Percentiles rank a stretch among this genome's conserved stretches.
phyloP scores from a whole-genome alignment of 495 filamentous ascomycete genomes.

The Aspergillus carlsbadensis region DNA sequence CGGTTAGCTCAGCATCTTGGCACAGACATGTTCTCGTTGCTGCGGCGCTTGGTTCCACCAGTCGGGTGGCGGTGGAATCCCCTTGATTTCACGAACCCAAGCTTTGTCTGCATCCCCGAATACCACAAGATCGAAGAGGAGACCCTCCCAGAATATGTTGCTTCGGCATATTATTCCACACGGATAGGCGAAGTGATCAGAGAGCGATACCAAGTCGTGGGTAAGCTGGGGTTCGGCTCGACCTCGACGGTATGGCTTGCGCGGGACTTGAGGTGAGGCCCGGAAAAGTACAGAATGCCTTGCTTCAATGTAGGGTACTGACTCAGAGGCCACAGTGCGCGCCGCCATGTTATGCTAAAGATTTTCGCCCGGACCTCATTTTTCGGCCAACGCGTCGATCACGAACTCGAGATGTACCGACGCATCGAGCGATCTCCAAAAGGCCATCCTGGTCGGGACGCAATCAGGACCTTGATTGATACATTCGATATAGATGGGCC shows the following conservation, averaged over 20 bases:
- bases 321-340: not conserved
- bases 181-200: not conserved
- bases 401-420: conserved; percentile 35
- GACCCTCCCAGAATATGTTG: conserved; percentile 2
- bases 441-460: conserved; percentile 24
- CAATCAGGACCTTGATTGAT: conserved; percentile 28
- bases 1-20: too few relatives aligned
- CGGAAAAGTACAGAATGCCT: too few relatives aligned
- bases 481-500: conserved; percentile 33
- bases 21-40: not conserved
- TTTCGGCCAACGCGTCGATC: conserved; percentile 25
- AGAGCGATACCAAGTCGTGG: not conserved
- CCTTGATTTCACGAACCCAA: conserved; percentile 2
- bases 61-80: conserved; percentile 7
- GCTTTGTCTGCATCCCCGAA: conserved; percentile 4
- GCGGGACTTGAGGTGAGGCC: not conserved
- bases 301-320: too few relatives aligned
- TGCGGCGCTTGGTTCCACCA: not conserved
- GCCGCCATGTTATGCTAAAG: conserved; percentile 22
- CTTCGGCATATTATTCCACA: not conserved
- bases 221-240: not conserved
- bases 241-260: not conserved
- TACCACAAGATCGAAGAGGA: conserved; percentile 5
- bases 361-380: conserved; percentile 28
- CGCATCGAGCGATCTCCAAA: conserved; percentile 20